Percentiles rank a stretch among this genome's conserved stretches.
Conservation (phyloP, 2,329 filamentous ascomycete species). For the Colletotrichum scovillei region DNA sequence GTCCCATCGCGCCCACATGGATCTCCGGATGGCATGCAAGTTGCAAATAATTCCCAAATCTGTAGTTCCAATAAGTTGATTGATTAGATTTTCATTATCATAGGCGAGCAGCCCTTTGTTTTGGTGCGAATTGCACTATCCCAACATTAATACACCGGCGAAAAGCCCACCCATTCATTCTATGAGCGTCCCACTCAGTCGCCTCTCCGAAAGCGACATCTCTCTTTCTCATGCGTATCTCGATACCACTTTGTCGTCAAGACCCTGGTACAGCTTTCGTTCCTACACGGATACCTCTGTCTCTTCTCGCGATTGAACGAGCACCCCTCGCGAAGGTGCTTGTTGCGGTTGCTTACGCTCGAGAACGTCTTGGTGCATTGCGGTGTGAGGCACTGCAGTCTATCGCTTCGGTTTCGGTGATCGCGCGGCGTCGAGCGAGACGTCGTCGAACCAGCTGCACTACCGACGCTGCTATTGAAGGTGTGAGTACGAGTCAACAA, state of each 20-base stretch:
- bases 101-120: not conserved
- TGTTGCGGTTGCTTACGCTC: slow-evolving; percentile 46
- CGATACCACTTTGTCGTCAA: slow-evolving; percentile 45
- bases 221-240: slow-evolving; percentile 41
- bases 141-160: not conserved
- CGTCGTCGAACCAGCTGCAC: not conserved
- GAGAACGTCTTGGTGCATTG: slow-evolving; percentile 44
- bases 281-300: slow-evolving; percentile 41
- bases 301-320: slow-evolving; percentile 37
- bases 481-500: not conserved
- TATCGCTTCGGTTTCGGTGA: slow-evolving; percentile 1
- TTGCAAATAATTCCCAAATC: not conserved
- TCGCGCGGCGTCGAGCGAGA: slow-evolving; percentile 13
- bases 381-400: slow-evolving; percentile 35
- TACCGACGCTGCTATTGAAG: slow-evolving; percentile 13
- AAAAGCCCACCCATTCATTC: not conserved
- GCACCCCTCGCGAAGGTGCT: slow-evolving; percentile 45
- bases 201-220: slow-evolving; percentile 40
- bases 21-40: not conserved
- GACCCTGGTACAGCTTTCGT: slow-evolving; percentile 39
- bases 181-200: not conserved
- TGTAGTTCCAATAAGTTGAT: too few relatives aligned
- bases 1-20: not conserved
- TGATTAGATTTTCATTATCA: too few relatives aligned
- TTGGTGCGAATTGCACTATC: not conserved